Evolutionary conservation across 106 monocot species (phyloP), one percentile per base, ranked within the genome.

Genomic region (Dioscorea alata): DNA sequence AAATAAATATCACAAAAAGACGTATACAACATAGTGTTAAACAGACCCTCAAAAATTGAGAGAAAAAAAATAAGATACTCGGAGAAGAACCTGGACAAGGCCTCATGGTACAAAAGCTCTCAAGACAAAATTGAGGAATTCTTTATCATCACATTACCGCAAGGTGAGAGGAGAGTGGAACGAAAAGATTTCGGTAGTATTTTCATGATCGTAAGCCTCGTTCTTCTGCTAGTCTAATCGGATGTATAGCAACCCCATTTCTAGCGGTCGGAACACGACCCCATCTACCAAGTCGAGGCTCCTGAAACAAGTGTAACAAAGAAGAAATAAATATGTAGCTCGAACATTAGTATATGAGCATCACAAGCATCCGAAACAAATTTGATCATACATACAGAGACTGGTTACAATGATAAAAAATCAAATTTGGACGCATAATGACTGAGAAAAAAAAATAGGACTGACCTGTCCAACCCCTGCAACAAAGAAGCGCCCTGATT

Each of bases 391-490:
- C 28, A 28, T 28, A 28, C 28, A 28, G 28, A 28, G 28, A 28
- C 3, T 28, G 28, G 8, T 33, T 17, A 6, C 1, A 17, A 16
- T 64, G 19, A 12, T 0, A 21, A 48, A 6, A 23, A 42, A 0
- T 23, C 9, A 69, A 33, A 25, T 16, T 49, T 54, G 1, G 15
- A 54, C 15, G 3, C 54, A 54, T 14, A 5, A 13, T 54, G 1
- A 19, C 6, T 19, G 15, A 8, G 5, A 54, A 13, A 5, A 20
- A 56, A 3, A 50, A 5, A 64, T 2, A 8, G 28, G 73, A 69
- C 68, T 81, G 56, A 97, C 96, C 89, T 97, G 86, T 25, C 96
- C 91, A 59, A 97, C 89, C 17, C 92, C 96, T 49, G 96, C 96
- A 56, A 92, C 69, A 69, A 97, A 69, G 60, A 97, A 97, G 20